Percentiles rank a stretch among this genome's conserved stretches.
phyloP scores from a whole-genome alignment of 306 rosid genomes.

The Crataegus laevigata region DNA sequence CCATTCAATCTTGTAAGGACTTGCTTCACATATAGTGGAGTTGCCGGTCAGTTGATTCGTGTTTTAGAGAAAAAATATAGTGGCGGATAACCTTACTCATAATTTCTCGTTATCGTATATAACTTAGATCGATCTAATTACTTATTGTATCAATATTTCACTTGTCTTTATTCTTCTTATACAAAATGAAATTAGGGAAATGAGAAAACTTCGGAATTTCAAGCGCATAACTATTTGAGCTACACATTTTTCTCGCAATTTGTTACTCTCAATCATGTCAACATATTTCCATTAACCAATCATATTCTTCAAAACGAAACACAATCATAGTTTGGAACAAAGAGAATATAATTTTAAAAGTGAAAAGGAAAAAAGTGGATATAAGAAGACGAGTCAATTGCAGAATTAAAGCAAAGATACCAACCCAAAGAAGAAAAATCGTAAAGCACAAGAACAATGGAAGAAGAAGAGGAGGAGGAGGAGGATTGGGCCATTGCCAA shows the following conservation, averaged over 20 bases:
- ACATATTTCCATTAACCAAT: neutral
- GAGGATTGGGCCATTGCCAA: neutral
- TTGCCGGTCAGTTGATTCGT: neutral
- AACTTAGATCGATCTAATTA: neutral
- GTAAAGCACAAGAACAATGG: neutral
- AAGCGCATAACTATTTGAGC: neutral
- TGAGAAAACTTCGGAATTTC: neutral
- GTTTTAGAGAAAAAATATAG: neutral
- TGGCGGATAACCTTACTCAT: no score
- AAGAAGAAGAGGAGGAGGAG: neutral
- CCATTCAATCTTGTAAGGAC: neutral
- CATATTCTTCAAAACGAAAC: neutral
- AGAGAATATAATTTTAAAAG: neutral
- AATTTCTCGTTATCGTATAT: no score
- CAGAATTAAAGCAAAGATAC: constrained; percentile 5
- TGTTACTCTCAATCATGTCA: no score
- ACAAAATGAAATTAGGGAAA: neutral
- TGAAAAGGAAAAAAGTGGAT: neutral
- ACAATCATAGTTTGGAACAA: neutral
- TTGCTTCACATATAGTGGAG: neutral
- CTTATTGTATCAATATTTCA: neutral
- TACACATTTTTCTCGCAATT: accelerated
- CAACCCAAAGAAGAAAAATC: neutral
- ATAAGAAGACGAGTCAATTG: neutral
- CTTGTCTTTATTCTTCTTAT: neutral